Base-by-base conservation (phyloP, 1,284 basidiomycete genomes). In the Ceratobasidium sp. region DNA sequence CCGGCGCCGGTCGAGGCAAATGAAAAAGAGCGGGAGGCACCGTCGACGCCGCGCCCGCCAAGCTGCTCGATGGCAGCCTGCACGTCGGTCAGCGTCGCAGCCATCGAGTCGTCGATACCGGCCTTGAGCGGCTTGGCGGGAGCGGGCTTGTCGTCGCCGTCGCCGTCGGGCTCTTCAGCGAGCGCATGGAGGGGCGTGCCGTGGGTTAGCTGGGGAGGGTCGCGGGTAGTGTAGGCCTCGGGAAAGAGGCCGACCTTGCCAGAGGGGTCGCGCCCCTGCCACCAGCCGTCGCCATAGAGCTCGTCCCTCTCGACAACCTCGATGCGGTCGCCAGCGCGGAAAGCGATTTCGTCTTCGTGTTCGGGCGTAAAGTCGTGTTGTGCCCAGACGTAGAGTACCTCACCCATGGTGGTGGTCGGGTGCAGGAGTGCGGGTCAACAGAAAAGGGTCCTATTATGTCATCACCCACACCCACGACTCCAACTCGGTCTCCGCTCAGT, bases 211-310 rank as follows among this genome's bases (percentile, higher is more conserved):
- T 66, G 77, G 70, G 89, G 87, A 0, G 87, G 87, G 13, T 79
- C 78, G 4, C 90, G 85, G 0, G 93, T 88, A 1, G 96, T 98
- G 83, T 99, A 99, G 78, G 91, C 92, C 80, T 94, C 90, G 2
- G 97, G 98, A 82, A 99, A 99, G 9, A 99, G 87, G 9, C 97
- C 97, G 37, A 90, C 86, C 82, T 92, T 92, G 5, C 96, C 97
- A 37, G 89, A 86, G 17, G 89, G 83, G 83, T 97, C 98, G 56
- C 92, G 92, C 52, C 97, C 96, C 90, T 95, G 92, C 95, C 95
- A 99, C 97, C 97, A 99, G n/a, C 97, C 97, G 84, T 99, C 97
- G 56, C 91, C 90, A 83, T 96, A 99, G 76, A 91, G 86, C 79
- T 99, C 97, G 83, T 99, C 97, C 85, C 90, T 94, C 86, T 99